Percentiles rank a stretch among this genome's conserved stretches.
Conservation (phyloP, 768 basidiomycete species). For the Boletus edulis region DNA sequence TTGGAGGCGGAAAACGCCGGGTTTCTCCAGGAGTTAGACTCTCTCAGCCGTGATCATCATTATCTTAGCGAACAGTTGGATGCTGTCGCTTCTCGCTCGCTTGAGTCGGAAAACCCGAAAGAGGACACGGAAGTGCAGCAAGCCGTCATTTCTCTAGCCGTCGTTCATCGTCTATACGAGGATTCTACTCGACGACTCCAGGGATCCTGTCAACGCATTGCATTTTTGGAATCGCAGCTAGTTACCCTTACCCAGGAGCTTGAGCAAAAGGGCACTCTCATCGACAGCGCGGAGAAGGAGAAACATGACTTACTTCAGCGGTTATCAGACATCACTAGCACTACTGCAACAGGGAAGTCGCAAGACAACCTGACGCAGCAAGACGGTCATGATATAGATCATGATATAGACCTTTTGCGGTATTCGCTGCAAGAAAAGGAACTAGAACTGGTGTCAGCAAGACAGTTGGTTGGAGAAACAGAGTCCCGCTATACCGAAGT, state of each 20-base stretch:
- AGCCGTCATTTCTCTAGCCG: slow-evolving; percentile 23
- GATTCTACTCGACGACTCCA: slow-evolving; percentile 12
- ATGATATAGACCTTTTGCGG: slow-evolving; percentile 34
- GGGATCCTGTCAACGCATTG: neutral
- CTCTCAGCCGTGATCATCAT: slow-evolving; percentile 8
- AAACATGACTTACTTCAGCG: slow-evolving; percentile 10
- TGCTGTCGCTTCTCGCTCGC: slow-evolving; percentile 2
- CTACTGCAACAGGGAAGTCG: neutral
- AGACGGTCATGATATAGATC: slow-evolving; percentile 13
- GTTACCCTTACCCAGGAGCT: slow-evolving; percentile 15
- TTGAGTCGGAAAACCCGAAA: slow-evolving; percentile 9
- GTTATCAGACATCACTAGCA: slow-evolving; percentile 5
- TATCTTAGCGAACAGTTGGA: slow-evolving; percentile 11
- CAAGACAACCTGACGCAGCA: neutral
- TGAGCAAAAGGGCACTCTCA: slow-evolving; percentile 3
- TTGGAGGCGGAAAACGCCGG: slow-evolving; percentile 16
- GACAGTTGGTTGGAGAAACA: slow-evolving; percentile 32
- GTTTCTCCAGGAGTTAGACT: slow-evolving; percentile 13
- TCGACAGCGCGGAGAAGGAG: slow-evolving; percentile 8
- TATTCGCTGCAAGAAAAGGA: slow-evolving; percentile 35
- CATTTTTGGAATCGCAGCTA: slow-evolving; percentile 20
- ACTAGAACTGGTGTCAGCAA: slow-evolving; percentile 35
- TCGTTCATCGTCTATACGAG: slow-evolving; percentile 18
- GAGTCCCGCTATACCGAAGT: slow-evolving; percentile 33
- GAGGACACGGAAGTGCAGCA: slow-evolving; percentile 11